Base-by-base conservation (phyloP, 768 basidiomycete genomes). In the Rhizopogon rudus region DNA sequence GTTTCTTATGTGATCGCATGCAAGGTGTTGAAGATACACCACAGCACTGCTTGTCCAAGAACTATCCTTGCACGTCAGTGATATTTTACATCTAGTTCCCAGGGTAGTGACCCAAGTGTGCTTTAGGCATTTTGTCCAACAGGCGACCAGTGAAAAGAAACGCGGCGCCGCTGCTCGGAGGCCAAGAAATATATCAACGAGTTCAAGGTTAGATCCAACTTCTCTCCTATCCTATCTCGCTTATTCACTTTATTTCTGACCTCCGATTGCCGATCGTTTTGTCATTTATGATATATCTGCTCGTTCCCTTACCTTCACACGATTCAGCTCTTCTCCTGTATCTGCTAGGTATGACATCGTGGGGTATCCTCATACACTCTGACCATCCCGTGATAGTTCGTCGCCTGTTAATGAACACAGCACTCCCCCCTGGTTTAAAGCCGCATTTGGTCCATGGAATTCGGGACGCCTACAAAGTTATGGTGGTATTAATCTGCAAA, bases 61-160 rank as follows among this genome's bases (percentile, higher is more conserved):
- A 89, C 65, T 91, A 89, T 65, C 86, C 90, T 44, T 95, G 92
- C 91, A 93, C 92, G 91, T 93, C 64, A 62, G 88, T 82, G 16
- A 60, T 55, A 29, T 52, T 61, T 57, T 41, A 53, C 60, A 56
- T 60, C 56, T 56, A 52, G 50, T 7, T 28, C 53, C 54, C 25
- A 58, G 61, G 61, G 58, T 56, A 63, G 54, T 53, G 58, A 57
- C 58, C 63, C 51, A 44, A 44, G 50, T 48, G 44, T 43, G 54
- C 42, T 58, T 59, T 65, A 91, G 88, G 57, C 87, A 92, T 66
- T 84, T 73, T 65, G 86, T 91, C 28, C 91, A 92, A 65, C 89
- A 91, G 70, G 87, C 86, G 17, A 92, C 91, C 6, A 87, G 81
- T 68, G 89, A 92, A 73, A 88, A 88, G 77, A 91, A 91, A 69